Conservation (phyloP, 768 basidiomycete species). For the Suillus americanus region DNA sequence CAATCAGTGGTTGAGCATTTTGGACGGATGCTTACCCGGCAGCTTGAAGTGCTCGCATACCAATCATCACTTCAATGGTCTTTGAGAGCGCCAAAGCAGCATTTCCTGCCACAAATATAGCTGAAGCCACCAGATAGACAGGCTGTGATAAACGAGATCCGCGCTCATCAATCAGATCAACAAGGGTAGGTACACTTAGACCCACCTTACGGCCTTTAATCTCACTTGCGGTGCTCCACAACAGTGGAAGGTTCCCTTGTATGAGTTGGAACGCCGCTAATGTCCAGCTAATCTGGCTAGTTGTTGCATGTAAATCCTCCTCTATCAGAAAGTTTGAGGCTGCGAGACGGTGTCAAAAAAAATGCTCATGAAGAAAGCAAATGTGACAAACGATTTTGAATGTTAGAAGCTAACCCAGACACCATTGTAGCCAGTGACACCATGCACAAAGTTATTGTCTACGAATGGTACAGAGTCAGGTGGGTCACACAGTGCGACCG, state of each 20-base stretch:
- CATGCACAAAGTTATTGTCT: conserved; percentile 29
- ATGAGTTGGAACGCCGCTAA: conserved; percentile 69
- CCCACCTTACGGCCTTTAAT: conserved; percentile 71
- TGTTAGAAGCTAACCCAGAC: conserved; percentile 22
- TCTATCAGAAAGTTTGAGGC: conserved; percentile 66
- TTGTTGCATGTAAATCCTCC: conserved; percentile 55
- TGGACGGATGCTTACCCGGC: conserved; percentile 44
- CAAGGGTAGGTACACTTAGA: background rate
- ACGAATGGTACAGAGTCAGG: background rate
- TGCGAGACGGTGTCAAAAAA: conserved; percentile 22
- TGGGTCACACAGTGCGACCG: background rate
- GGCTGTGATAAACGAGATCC: conserved; percentile 31
- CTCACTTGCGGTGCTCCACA: conserved; percentile 73
- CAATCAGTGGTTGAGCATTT: conserved; percentile 3
- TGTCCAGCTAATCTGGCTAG: conserved; percentile 62
- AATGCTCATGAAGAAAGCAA: background rate
- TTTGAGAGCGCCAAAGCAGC: conserved; percentile 55
- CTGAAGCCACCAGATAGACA: conserved; percentile 55
- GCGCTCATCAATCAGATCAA: background rate
- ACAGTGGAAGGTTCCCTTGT: conserved; percentile 65
- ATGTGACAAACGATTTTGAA: conserved; percentile 27
- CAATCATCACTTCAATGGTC: conserved; percentile 57
- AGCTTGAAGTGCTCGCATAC: conserved; percentile 67
- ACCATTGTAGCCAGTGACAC: conserved; percentile 24
- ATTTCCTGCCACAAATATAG: conserved; percentile 54